Evolutionary conservation across 2,329 filamentous ascomycete species (phyloP).

Genomic region (Stagonosporopsis chrysanthemi): DNA sequence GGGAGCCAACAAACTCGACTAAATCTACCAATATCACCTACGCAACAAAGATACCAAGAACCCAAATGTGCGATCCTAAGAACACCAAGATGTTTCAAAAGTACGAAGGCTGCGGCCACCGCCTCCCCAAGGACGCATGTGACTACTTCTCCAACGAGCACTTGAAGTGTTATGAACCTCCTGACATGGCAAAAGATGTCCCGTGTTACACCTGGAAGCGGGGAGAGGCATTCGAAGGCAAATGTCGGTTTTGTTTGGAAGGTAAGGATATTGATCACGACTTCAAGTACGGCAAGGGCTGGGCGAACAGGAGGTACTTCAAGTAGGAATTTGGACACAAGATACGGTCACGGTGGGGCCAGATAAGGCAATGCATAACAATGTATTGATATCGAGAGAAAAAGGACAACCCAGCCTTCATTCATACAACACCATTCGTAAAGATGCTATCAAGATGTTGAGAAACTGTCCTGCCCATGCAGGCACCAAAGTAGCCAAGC

Average conservation of each 20-base stretch:
- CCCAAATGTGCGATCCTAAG: conserved; percentile 3
- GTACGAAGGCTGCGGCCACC: conserved; percentile 6
- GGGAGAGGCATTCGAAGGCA: not conserved
- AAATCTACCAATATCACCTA: not conserved
- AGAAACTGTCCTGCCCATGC: conserved; percentile 13
- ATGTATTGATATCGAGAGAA: conserved; percentile 11
- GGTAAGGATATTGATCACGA: conserved; percentile 2
- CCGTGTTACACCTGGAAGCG: not conserved
- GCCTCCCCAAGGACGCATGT: conserved; percentile 1
- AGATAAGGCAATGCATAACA: not conserved
- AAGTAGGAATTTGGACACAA: not conserved
- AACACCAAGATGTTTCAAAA: not conserved
- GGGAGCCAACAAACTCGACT: too few relatives aligned
- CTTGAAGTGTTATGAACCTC: not conserved
- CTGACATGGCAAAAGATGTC: not conserved
- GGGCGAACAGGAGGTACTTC: not conserved
- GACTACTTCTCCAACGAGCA: conserved; percentile 1
- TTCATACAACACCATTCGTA: conserved; percentile 4
- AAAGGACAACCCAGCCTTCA: conserved; percentile 8
- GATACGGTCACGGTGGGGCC: not conserved
- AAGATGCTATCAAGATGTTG: not conserved
- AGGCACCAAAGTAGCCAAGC: not conserved
- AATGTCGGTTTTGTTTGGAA: conserved; percentile 3
- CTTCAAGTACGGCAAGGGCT: conserved; percentile 4
- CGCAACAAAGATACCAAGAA: not conserved